Percentiles rank a stretch among this genome's conserved stretches.
Evolutionary conservation across 768 basidiomycete genomes (phyloP).

Genomic region (Boletus speciosus): DNA sequence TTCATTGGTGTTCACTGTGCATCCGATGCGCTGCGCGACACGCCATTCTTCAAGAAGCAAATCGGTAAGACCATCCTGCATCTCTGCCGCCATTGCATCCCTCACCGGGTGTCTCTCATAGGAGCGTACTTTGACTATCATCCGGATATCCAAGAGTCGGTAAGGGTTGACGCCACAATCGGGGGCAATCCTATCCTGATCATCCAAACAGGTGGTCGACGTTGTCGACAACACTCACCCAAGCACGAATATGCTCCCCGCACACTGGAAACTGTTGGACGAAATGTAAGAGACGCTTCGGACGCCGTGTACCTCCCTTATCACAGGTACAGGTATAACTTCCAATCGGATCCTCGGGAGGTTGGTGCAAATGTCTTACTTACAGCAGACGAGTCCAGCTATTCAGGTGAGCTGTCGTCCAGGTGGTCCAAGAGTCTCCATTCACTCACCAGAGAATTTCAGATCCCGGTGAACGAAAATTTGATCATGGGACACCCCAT

Average conservation of each 20-base stretch:
- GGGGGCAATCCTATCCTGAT: background rate
- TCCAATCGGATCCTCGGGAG: constrained; percentile 64
- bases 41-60: constrained; percentile 54
- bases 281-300: constrained; percentile 48
- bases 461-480: constrained; percentile 38
- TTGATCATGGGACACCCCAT: constrained; percentile 70
- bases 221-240: constrained; percentile 58
- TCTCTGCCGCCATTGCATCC: background rate
- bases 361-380: constrained; percentile 63
- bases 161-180: constrained; percentile 29
- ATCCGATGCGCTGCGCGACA: constrained; percentile 56
- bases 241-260: constrained; percentile 53
- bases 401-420: constrained; percentile 44
- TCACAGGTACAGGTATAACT: constrained; percentile 54
- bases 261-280: constrained; percentile 50
- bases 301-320: constrained; percentile 5
- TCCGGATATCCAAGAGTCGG: constrained; percentile 60
- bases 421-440: too few species aligned
- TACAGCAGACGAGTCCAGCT: constrained; percentile 62
- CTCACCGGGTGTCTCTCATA: constrained; percentile 17
- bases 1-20: constrained; percentile 69
- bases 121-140: constrained; percentile 74
- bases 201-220: constrained; percentile 47
- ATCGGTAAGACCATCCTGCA: constrained; percentile 39
- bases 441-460: background rate